A percentile compares a stretch with the other conserved stretches of the same genome.
phyloP scores from a whole-genome alignment of 2,329 filamentous ascomycete genomes.

The Aspergillus pseudotamarii region DNA sequence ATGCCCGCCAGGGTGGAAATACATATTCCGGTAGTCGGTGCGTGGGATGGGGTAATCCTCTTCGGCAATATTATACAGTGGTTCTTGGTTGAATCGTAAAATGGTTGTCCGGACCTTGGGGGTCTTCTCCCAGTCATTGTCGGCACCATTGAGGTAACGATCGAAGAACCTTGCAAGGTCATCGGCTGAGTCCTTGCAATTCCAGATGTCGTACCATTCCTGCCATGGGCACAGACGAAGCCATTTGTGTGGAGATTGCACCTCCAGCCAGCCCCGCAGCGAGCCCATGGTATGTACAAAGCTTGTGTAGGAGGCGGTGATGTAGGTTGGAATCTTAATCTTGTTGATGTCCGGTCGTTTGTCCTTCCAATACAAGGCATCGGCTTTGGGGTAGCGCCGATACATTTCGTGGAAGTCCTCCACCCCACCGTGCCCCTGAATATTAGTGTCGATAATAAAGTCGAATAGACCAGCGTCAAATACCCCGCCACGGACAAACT shows the following conservation, averaged over 20 bases:
- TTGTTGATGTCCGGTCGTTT: slow-evolving; percentile 1
- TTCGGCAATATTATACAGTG: background rate
- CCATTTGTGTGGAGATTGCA: slow-evolving; percentile 11
- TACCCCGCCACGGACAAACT: background rate
- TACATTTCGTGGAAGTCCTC: slow-evolving; percentile 13
- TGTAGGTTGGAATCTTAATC: slow-evolving; percentile 3
- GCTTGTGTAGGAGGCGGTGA: slow-evolving; percentile 8
- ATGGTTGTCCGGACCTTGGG: background rate
- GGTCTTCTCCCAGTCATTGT: background rate
- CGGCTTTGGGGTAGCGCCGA: background rate
- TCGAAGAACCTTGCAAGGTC: slow-evolving; percentile 11
- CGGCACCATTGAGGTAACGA: background rate
- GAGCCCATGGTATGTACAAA: slow-evolving; percentile 19
- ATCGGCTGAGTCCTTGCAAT: slow-evolving; percentile 6
- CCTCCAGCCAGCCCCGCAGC: slow-evolving; percentile 14
- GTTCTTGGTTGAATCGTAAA: background rate
- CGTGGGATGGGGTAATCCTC: background rate
- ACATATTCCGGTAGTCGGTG: background rate
- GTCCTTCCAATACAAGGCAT: slow-evolving; percentile 7
- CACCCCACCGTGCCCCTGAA: slow-evolving; percentile 9
- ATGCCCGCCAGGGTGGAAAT: background rate
- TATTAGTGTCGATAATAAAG: slow-evolving; percentile 12
- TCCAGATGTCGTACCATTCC: slow-evolving; percentile 20
- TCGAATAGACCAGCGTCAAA: slow-evolving; percentile 1
- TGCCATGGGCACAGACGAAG: slow-evolving; percentile 18